Evolutionary conservation across 2,329 filamentous ascomycete genomes (phyloP).

Genomic region (Beauveria medogensis): DNA sequence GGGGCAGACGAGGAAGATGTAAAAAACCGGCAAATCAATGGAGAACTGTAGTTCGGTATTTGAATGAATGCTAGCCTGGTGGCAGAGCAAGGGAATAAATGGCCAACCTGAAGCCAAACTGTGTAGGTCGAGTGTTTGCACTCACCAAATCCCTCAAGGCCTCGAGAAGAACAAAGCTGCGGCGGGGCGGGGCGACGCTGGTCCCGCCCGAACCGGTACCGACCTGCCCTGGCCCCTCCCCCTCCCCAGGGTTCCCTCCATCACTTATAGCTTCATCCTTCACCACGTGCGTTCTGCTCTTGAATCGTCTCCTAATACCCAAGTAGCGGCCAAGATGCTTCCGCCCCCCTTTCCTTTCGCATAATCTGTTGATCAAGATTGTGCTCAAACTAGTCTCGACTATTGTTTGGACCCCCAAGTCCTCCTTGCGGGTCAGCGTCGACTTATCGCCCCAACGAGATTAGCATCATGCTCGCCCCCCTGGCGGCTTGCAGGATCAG

Average conservation of each 20-base stretch:
- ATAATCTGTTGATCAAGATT: background rate
- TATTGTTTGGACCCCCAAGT: background rate
- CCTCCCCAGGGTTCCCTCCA: background rate
- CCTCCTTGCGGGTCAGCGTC: background rate
- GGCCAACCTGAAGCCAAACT: background rate
- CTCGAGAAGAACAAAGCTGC: background rate
- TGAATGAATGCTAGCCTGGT: conserved; percentile 5
- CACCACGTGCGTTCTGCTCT: background rate
- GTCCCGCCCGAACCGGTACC: conserved; percentile 1
- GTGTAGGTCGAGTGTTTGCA: background rate
- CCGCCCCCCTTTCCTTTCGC: background rate
- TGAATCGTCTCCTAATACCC: background rate
- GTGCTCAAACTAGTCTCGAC: background rate
- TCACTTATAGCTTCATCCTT: conserved; percentile 2
- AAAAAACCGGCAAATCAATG: background rate
- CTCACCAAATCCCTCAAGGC: background rate
- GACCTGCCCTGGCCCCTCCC: background rate
- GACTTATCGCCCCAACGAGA: background rate
- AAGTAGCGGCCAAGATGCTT: background rate
- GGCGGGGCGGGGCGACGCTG: background rate
- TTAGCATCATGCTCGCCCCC: conserved; percentile 1
- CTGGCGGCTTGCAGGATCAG: conserved; percentile 1
- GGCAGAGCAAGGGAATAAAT: background rate
- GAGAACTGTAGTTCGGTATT: background rate
- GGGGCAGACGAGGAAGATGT: background rate